Evolutionary conservation across 805 yeast species (phyloP).

Genomic region (Myxozyma monticola): DNA sequence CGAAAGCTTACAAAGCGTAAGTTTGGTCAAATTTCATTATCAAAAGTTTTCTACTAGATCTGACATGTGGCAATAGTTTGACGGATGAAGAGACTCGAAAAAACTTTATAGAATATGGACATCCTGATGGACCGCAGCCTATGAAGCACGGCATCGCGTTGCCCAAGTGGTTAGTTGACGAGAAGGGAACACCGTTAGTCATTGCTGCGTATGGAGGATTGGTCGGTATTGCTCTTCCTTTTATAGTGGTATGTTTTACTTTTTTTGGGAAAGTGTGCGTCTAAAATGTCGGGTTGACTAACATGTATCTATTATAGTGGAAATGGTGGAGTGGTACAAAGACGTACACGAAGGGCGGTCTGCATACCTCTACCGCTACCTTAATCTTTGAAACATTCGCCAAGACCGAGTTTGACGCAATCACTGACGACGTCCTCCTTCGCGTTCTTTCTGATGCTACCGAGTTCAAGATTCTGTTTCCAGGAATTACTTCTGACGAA

Average conservation of each 20-base stretch:
- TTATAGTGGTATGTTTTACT: constrained; percentile 52
- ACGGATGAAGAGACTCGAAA: constrained; percentile 85
- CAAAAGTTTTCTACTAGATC: not conserved
- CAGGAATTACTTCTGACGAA: constrained; percentile 47
- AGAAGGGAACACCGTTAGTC: constrained; percentile 66
- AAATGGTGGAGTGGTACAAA: constrained; percentile 88
- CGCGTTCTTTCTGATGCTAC: constrained; percentile 63
- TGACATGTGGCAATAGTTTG: too few species aligned
- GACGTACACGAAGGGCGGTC: constrained; percentile 75
- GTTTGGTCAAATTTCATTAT: not conserved
- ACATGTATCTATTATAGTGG: constrained; percentile 34
- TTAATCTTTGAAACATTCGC: constrained; percentile 67
- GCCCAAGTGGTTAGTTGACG: constrained; percentile 87
- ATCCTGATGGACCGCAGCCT: constrained; percentile 97
- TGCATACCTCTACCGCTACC: constrained; percentile 82
- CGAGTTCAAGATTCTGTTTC: constrained; percentile 56
- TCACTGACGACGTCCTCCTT: constrained; percentile 57
- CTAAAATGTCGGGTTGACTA: not conserved
- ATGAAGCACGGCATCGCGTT: constrained; percentile 90
- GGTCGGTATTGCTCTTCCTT: constrained; percentile 78
- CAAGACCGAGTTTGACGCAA: constrained; percentile 54
- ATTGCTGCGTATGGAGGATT: constrained; percentile 65
- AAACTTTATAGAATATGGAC: constrained; percentile 84
- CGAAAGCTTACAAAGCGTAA: constrained; percentile 84
- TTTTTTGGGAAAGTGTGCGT: too few species aligned